Percentiles rank a stretch among this genome's conserved stretches.
These are phyloP conservation scores for Phylloboletellus chloephorus DNA, from an alignment of 1,284 basidiomycete species.

Conservation along the genomic window DNA sequence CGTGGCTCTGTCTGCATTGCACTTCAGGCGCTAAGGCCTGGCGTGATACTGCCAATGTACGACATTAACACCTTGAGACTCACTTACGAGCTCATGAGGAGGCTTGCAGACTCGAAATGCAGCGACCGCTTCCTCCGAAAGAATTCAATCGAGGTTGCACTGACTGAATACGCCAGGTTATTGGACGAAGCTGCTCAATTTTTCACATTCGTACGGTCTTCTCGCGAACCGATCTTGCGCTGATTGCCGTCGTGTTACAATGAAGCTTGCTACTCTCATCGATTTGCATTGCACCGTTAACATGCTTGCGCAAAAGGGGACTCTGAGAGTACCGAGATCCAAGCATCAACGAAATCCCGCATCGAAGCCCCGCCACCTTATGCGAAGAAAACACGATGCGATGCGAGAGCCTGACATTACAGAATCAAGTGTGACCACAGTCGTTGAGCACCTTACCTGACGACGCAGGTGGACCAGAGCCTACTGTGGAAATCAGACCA, in stretches of 20 bases:
- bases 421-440: too few species aligned
- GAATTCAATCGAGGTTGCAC: conserved; percentile 35
- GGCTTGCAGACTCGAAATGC: conserved; percentile 39
- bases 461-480: too few species aligned
- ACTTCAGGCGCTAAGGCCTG: neutral
- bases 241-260: neutral
- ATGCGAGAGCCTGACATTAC: conserved; percentile 3
- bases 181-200: conserved; percentile 41
- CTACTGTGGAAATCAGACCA: too few species aligned
- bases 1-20: neutral
- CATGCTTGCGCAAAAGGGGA: conserved; percentile 13
- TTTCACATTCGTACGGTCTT: conserved; percentile 38
- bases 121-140: conserved; percentile 38
- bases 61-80: conserved; percentile 33
- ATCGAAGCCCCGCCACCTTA: conserved; percentile 23
- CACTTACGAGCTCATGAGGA: conserved; percentile 39
- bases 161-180: conserved; percentile 32
- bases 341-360: neutral
- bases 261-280: conserved; percentile 44
- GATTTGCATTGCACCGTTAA: conserved; percentile 44
- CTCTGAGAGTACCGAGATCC: neutral
- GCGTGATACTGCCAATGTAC: neutral
- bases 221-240: neutral
- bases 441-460: too few species aligned
- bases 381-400: conserved; percentile 5